Evolutionary conservation across 2,329 filamentous ascomycete species (phyloP), one percentile per base, ranked within the genome.

Genomic region (Tolypocladium pustulatum): DNA sequence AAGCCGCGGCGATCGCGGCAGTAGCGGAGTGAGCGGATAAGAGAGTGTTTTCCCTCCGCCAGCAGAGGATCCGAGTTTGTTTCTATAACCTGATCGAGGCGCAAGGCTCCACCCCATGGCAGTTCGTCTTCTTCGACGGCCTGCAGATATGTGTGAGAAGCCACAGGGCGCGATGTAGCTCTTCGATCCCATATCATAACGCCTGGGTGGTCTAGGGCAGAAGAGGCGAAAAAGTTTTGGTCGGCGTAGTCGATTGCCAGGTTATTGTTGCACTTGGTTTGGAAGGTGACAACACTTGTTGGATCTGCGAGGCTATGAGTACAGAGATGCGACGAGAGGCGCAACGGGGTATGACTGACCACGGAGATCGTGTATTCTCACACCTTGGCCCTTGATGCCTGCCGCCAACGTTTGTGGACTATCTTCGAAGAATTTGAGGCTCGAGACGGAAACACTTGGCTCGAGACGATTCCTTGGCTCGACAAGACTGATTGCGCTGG

Each of bases 161-260:
- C 79, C 13, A 79, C 71, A 1, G 78, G 72, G 13, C 81, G 78
- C 25, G 75, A 76, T 15, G 77, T 79, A n/a, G 81, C 81, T 51
- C 89, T 85, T 32, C 87, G 83, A 68, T 93, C 89, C 89, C 89
- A 93, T 37, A 93, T 80, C 69, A 88, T 86, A 56, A 93, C 79
- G 9, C 85, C 84, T 0, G 89, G 87, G 55, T 90, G 86, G 60
- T 90, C 88, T 15, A 90, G 75, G 3, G 87, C 87, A 17, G 89
- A 90, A 1, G 90, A 92, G 1, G 90, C 86, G 73, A 94, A 93
- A 71, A 91, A 93, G 65, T 94, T 91, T 63, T 87, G 84, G 65
- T 95, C 88, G 27, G 85, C 78, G 61, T 89, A 89, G 73, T 94
- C 89, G 61, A 94, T 89, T 20, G 89, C 83, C 58, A 94, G 70